Evolutionary conservation across 768 basidiomycete genomes (phyloP).

Genomic region (Strobilomyces echinocephalus): DNA sequence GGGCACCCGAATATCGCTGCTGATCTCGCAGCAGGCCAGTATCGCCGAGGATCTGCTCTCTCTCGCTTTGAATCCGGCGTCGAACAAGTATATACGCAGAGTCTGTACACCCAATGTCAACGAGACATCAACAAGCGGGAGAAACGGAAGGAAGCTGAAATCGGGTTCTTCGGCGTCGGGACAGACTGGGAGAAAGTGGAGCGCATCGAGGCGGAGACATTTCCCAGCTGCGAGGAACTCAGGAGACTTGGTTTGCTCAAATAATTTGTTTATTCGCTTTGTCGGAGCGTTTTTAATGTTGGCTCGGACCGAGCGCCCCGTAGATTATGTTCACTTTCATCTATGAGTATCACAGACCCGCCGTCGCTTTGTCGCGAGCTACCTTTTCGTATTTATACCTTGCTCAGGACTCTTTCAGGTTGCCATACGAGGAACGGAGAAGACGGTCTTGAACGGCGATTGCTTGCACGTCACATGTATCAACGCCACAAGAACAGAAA

Average conservation of each 20-base stretch:
- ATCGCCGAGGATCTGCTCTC: constrained; percentile 33
- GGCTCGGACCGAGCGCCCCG: constrained; percentile 1
- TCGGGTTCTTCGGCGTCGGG: constrained; percentile 87
- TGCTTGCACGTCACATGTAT: neutral
- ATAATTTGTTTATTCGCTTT: constrained; percentile 22
- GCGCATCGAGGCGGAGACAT: constrained; percentile 61
- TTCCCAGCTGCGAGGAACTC: constrained; percentile 76
- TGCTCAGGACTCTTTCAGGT: neutral
- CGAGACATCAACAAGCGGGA: constrained; percentile 62
- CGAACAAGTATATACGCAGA: constrained; percentile 70
- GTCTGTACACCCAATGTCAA: constrained; percentile 69
- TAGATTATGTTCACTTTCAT: constrained; percentile 12
- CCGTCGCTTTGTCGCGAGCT: neutral
- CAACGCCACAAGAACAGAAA: constrained; percentile 16
- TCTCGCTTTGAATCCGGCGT: constrained; percentile 69
- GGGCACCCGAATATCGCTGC: constrained; percentile 72
- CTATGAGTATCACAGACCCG: neutral
- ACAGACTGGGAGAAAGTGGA: constrained; percentile 90
- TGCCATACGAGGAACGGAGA: neutral
- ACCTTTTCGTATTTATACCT: constrained; percentile 29
- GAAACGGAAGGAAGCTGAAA: constrained; percentile 65
- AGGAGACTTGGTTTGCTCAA: constrained; percentile 54
- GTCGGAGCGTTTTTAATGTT: constrained; percentile 8
- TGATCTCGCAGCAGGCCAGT: constrained; percentile 50
- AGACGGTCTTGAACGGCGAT: neutral